These are phyloP conservation scores for Ascoidea rubescens DNA, from an alignment of 805 yeast species.

Conservation along the genomic window DNA sequence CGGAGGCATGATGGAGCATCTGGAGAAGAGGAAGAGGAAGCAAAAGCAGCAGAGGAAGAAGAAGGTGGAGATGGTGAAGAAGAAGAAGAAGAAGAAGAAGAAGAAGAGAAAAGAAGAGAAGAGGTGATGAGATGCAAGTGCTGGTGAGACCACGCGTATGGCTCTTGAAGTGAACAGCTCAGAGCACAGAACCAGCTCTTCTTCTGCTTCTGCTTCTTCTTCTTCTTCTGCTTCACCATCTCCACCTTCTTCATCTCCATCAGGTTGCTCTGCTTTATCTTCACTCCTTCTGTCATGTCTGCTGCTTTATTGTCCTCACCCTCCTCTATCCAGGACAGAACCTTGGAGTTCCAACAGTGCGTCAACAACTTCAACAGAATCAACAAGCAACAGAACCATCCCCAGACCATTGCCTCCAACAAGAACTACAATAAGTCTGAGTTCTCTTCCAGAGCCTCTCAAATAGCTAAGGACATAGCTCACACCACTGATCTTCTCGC, in stretches of 20 bases:
- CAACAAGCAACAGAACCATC: constrained; percentile 20
- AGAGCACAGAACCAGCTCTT: too few species aligned
- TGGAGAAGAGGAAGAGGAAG: constrained; percentile 11
- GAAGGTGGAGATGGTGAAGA: neutral
- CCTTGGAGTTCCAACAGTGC: constrained; percentile 86
- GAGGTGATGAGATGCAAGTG: too few species aligned
- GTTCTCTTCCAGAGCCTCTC: constrained; percentile 59
- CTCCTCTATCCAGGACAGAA: constrained; percentile 54
- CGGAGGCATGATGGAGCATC: too few species aligned
- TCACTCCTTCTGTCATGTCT: too few species aligned
- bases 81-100: constrained; percentile 1
- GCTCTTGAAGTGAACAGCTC: too few species aligned
- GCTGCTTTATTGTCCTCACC: neutral
- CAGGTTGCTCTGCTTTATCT: too few species aligned
- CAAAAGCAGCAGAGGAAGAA: neutral
- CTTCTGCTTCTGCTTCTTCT: too few species aligned
- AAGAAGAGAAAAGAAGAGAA: neutral
- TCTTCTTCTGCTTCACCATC: too few species aligned
- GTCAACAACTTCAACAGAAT: constrained; percentile 61
- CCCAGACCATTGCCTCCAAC: constrained; percentile 15
- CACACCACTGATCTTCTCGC: constrained; percentile 71
- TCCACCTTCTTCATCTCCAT: too few species aligned
- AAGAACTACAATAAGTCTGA: constrained; percentile 37
- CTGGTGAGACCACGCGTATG: too few species aligned
- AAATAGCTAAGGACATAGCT: constrained; percentile 80